phyloP scores from a whole-genome alignment of 306 rosid genomes.

The Cajanus cajan region DNA sequence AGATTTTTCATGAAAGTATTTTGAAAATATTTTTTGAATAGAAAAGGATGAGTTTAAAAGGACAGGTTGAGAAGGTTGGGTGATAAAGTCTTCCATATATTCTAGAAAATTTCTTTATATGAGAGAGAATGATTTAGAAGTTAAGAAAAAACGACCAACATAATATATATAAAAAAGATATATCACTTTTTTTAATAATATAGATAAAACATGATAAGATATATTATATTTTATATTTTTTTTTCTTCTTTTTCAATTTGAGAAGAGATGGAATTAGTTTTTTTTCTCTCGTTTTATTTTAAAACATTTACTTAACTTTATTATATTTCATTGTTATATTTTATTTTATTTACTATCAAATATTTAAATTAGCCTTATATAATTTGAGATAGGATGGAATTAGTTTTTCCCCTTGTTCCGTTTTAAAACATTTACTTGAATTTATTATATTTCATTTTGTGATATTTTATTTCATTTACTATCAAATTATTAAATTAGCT shows the following conservation, averaged over 20 bases:
- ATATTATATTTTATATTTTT: too few relatives aligned
- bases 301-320: not conserved
- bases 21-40: too few relatives aligned
- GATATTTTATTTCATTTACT: not conserved
- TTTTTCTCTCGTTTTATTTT: not conserved
- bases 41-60: too few relatives aligned
- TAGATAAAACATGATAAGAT: not conserved
- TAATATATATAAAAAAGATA: too few relatives aligned
- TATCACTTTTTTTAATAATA: too few relatives aligned
- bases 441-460: not conserved
- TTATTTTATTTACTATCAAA: not conserved
- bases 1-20: too few relatives aligned
- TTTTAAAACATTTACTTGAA: not conserved
- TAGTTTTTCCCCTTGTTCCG: not conserved
- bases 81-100: too few relatives aligned
- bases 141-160: too few relatives aligned
- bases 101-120: too few relatives aligned
- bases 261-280: too few relatives aligned
- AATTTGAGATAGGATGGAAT: not conserved
- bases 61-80: too few relatives aligned
- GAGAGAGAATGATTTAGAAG: too few relatives aligned
- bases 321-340: not conserved
- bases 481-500: not conserved
- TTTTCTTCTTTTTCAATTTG: constrained; percentile 29
- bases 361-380: not conserved